phyloP scores from a whole-genome alignment of 2,329 filamentous ascomycete genomes.

The Pseudogymnoascus sp. region DNA sequence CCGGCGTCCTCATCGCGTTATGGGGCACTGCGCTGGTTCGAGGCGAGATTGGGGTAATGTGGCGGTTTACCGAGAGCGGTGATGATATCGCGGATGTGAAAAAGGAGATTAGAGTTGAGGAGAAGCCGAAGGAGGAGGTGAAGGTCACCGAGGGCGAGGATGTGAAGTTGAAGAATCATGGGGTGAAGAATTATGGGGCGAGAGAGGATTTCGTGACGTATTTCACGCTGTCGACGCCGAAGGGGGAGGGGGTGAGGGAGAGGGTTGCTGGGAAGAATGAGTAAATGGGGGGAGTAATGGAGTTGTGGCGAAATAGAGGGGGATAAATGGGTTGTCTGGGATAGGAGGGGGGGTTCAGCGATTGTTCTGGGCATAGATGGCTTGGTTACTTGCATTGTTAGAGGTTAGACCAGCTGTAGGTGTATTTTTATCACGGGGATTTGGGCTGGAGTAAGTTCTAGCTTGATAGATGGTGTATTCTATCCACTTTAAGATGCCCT shows the following conservation, averaged over 20 bases:
- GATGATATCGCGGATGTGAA: constrained; percentile 10
- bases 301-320: background rate
- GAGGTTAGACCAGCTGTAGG: background rate
- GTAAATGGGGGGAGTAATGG: background rate
- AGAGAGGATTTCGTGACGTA: background rate
- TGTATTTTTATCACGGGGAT: background rate
- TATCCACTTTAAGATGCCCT: background rate
- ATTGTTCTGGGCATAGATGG: background rate
- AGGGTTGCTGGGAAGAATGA: background rate
- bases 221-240: background rate
- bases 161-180: constrained; percentile 2
- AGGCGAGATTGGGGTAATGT: constrained; percentile 70
- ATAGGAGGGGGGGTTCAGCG: background rate
- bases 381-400: background rate
- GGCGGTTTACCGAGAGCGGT: constrained; percentile 72
- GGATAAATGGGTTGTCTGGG: background rate
- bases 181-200: background rate
- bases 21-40: constrained; percentile 67
- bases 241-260: background rate
- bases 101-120: constrained; percentile 13
- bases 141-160: constrained; percentile 16
- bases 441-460: background rate
- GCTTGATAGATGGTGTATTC: background rate
- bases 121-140: constrained; percentile 14
- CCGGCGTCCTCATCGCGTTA: constrained; percentile 66